Evolutionary conservation across 208 protist species (phyloP).

Genomic region (Leishmania aethiopica): DNA sequence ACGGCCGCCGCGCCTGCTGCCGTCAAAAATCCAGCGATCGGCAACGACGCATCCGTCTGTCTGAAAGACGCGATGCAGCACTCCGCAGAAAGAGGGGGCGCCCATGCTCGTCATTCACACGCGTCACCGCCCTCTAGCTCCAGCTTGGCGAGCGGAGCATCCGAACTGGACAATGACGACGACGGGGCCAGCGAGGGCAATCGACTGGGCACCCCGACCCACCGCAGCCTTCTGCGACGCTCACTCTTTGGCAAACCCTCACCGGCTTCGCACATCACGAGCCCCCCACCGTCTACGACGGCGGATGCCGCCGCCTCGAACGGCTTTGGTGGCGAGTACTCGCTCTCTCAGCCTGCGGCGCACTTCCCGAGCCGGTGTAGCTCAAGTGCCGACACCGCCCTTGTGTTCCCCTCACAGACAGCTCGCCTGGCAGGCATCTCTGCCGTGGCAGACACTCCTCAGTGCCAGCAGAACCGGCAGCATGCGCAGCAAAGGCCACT

Average conservation of each 20-base stretch:
- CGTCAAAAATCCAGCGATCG: background rate
- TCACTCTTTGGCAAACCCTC: background rate
- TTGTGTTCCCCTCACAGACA: constrained; percentile 10
- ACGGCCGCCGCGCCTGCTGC: background rate
- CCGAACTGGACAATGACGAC: background rate
- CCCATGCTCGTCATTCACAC: background rate
- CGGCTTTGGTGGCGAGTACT: constrained; percentile 6
- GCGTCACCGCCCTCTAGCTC: background rate
- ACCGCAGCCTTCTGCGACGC: background rate
- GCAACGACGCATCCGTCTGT: background rate
- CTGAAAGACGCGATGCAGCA: background rate
- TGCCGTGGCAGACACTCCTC: background rate
- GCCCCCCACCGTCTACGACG: background rate
- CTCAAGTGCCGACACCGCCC: background rate
- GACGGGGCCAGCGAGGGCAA: background rate
- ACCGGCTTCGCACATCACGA: background rate
- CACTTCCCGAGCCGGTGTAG: constrained; percentile 2
- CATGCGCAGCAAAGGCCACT: background rate
- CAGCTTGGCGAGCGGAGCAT: background rate
- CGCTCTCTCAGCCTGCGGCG: constrained; percentile 12
- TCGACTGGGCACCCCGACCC: background rate
- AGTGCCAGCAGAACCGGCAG: background rate
- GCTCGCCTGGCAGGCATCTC: constrained; percentile 9
- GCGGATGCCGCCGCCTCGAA: background rate
- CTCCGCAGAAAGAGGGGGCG: background rate